Percentiles rank a stretch among this genome's conserved stretches.
Conservation (phyloP, 768 basidiomycete genomes). For the Naganishia vishniacii region DNA sequence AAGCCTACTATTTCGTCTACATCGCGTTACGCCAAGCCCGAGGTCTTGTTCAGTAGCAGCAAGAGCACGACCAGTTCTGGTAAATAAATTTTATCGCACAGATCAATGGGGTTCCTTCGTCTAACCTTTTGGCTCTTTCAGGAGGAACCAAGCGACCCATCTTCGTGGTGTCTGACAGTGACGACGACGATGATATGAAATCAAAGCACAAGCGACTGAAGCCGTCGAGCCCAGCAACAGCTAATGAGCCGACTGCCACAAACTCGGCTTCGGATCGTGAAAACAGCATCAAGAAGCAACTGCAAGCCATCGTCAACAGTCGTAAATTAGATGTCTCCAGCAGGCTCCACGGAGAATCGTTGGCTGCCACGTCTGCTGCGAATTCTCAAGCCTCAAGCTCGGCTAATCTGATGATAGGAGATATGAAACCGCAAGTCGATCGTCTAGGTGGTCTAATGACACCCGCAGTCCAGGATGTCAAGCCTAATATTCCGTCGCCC, state of each 20-base stretch:
- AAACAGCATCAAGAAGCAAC: neutral
- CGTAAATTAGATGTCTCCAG: conserved; percentile 3
- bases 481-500: neutral
- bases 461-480: neutral
- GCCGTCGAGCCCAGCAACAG: neutral
- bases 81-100: neutral
- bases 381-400: neutral
- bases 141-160: conserved; percentile 9
- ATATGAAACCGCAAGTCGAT: neutral
- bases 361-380: neutral
- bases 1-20: neutral
- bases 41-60: conserved; percentile 6
- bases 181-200: conserved; percentile 5
- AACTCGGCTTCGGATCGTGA: neutral
- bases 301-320: neutral
- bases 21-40: neutral
- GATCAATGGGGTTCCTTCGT: neutral
- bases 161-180: conserved; percentile 12
- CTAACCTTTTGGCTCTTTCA: neutral
- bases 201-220: conserved; percentile 7
- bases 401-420: neutral
- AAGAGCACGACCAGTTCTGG: neutral
- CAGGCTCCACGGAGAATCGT: neutral
- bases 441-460: neutral
- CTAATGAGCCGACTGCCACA: neutral